Evolutionary conservation across 2,329 filamentous ascomycete genomes (phyloP), one percentile per base, ranked within the genome.

Genomic region (Berkeleyomyces rouxiae): DNA sequence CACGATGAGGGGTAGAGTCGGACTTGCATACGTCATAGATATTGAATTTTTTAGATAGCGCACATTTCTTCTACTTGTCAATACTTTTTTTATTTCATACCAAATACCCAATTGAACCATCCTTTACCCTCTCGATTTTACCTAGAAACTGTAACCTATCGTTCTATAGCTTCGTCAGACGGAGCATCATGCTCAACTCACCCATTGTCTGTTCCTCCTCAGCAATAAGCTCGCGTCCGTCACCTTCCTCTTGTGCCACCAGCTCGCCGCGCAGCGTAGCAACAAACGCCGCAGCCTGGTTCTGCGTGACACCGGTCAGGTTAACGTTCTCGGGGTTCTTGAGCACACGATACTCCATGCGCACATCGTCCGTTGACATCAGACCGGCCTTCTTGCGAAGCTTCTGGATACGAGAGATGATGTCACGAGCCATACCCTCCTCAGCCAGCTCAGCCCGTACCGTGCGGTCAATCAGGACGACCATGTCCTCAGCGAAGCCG

Each of bases 301-400:
- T 80, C 67, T 82, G 77, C 70, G 95, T 90, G 2, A 85, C 84
- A 62, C 80, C 78, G 63, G 80, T 82, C 33, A 96, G 73, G 4
- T 88, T 89, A 64, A 91, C 79, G 53, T 82, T 80, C 1, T 93
- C 87, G 0, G 88, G 87, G 70, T 96, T 90, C 6, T 82, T 80
- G 58, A 95, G 75, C 4, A 97, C 83, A 64, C 79, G 80, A 75
- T 96, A 97, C 73, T 95, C 88, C 88, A 99, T 96, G 75, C 87
- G 88, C 66, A 99, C 85, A 70, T 97, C 93, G 70, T 99, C 93
- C 0, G 92, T 97, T 0, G 90, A 84, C 66, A 91, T 83, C 61
- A 99, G 78, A 0, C 90, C 90, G 6, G 91, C 91, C 77, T 93
- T 93, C 82, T 99, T 99, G 67, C 93, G 85, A 66, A 97, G 78